Conservation (phyloP, 2,329 filamentous ascomycete genomes). For the Paramyrothecium roridum region DNA sequence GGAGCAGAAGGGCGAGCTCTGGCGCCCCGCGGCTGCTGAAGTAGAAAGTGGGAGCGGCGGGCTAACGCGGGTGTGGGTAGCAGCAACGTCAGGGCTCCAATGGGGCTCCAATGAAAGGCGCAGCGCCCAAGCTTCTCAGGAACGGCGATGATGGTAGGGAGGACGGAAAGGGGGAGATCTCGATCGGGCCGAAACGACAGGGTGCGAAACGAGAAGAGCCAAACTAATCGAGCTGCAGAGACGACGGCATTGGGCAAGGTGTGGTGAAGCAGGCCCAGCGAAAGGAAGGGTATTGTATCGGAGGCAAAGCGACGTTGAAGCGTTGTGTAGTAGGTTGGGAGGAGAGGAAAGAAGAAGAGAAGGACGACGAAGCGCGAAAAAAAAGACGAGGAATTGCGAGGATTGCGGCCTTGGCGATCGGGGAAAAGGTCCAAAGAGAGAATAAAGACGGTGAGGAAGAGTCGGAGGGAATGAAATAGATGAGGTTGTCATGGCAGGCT, state of each 20-base stretch:
- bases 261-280: not conserved
- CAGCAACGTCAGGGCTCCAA: not conserved
- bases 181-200: not conserved
- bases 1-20: constrained; percentile 16
- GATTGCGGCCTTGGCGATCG: too few species aligned
- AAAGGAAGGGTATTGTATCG: not conserved
- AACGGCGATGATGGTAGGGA: not conserved
- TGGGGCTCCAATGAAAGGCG: not conserved
- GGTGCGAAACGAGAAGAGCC: not conserved
- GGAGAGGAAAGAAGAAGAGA: not conserved
- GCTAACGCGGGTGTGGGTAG: not conserved
- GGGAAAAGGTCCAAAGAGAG: not conserved
- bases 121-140: not conserved
- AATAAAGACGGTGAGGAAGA: not conserved
- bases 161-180: not conserved
- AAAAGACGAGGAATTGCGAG: not conserved
- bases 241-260: not conserved
- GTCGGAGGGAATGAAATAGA: not conserved
- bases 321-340: not conserved
- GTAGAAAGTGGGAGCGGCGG: not conserved
- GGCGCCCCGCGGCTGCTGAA: constrained; percentile 3
- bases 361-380: not conserved
- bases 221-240: not conserved
- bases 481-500: not conserved
- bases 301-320: not conserved